These are phyloP conservation scores for Erythrobasidium hasegawianum DNA, from an alignment of 1,284 basidiomycete species.

Conservation along the genomic window DNA sequence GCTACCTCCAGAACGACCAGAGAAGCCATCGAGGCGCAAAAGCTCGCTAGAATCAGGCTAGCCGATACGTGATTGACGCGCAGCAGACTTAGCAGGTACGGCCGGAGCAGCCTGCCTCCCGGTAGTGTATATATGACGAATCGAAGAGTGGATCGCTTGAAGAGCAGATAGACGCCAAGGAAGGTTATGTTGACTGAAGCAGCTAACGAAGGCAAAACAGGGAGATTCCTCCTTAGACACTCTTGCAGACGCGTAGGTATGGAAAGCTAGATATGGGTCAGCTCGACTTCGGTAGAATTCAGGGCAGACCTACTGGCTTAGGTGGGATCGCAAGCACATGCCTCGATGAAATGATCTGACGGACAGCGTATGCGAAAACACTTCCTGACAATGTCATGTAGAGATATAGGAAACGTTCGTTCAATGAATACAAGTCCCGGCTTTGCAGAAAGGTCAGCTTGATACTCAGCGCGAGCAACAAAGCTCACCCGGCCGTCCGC, in stretches of 20 bases:
- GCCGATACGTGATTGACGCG: constrained; percentile 38
- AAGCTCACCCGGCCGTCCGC: constrained; percentile 22
- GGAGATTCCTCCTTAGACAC: constrained; percentile 2
- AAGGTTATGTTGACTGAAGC: constrained; percentile 31
- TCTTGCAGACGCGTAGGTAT: constrained; percentile 41
- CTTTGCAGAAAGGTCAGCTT: constrained; percentile 5
- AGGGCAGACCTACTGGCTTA: not conserved
- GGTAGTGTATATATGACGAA: constrained; percentile 39
- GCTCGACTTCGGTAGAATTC: too few relatives aligned
- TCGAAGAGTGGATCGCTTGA: constrained; percentile 38
- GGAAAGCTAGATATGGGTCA: constrained; percentile 24
- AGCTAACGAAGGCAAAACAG: constrained; percentile 8
- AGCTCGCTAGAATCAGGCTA: constrained; percentile 30
- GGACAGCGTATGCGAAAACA: constrained; percentile 27
- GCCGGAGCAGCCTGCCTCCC: constrained; percentile 38
- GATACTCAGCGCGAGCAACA: constrained; percentile 36
- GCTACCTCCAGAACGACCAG: constrained; percentile 40
- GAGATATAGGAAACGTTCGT: constrained; percentile 40
- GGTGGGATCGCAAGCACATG: constrained; percentile 36
- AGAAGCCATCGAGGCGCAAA: constrained; percentile 35
- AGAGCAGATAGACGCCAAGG: constrained; percentile 38
- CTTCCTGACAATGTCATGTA: constrained; percentile 32
- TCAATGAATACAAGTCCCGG: constrained; percentile 34
- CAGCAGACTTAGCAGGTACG: constrained; percentile 40
- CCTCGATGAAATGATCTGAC: constrained; percentile 31